Evolutionary conservation across 805 yeast genomes (phyloP), one percentile per base, ranked within the genome.

Genomic region (Ogataea parapolymorpha): DNA sequence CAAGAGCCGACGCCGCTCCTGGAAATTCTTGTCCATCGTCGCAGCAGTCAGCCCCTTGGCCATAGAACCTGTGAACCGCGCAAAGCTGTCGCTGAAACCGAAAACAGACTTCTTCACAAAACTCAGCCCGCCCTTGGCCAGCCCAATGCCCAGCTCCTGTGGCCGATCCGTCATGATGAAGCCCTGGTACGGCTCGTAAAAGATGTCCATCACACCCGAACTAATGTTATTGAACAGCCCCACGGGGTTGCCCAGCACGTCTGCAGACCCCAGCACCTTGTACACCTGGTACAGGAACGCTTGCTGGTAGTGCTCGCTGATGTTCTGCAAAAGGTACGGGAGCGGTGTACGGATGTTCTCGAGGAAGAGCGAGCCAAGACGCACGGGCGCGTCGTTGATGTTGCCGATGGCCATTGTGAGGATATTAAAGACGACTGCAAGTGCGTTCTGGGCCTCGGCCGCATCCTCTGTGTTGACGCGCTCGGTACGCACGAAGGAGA

Each of bases 151-250:
- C 28, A 93, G 68, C 53, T 95, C 99, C 56, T 87, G 95, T 1
- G 99, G 99, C 27, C 97, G 70, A 61, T 93, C 99, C 48, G 85
- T 91, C 77, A 93, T 78, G 35, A 91, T 79, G 53, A 87, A 86
- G 0, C 99, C 99, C 58, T 89, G 93, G 56, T 91, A 93, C 3
- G 99, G 99, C 58, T 91, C 98, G 59, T 93, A 93, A 61, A 93
- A 93, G 14, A 93, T 84, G 62, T 93, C 99, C 77, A 89, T 76
- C 9, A 93, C 93, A 38, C 99, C 99, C 0, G 97, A 88, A 42
- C 95, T 82, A 42, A 93, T 70, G 51, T 89, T 90, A 60, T 87
- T 93, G 68, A 93, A 93, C 46, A 93, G 68, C 1, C 99, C 99
- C 22, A 95, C 98, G 0, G 99, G 99, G 51, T 95, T 93, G 16